Conservation (phyloP, 2,329 filamentous ascomycete species). For the Aureobasidium sp. region DNA sequence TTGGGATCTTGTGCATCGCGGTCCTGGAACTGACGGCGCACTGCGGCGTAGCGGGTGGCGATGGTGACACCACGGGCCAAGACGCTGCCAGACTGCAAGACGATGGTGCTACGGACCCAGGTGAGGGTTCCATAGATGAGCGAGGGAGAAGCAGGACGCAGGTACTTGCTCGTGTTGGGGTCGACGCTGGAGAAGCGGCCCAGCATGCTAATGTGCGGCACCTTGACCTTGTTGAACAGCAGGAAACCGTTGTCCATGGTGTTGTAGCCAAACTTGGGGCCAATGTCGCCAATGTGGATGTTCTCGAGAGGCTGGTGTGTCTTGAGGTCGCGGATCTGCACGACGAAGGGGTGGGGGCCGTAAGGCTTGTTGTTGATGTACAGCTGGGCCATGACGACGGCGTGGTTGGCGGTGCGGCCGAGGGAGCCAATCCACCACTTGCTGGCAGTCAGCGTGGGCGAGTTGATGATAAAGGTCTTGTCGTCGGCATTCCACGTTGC, state of each 20-base stretch:
- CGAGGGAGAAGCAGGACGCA: slow-evolving; percentile 58
- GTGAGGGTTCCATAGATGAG: slow-evolving; percentile 71
- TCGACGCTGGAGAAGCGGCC: slow-evolving; percentile 65
- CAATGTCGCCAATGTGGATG: slow-evolving; percentile 71
- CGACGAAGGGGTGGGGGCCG: slow-evolving; percentile 72
- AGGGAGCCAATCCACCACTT: slow-evolving; percentile 85
- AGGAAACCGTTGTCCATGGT: slow-evolving; percentile 79
- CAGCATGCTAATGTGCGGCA: slow-evolving; percentile 69
- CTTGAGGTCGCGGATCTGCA: slow-evolving; percentile 64
- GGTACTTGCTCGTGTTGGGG: slow-evolving; percentile 60
- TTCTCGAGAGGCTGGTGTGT: slow-evolving; percentile 64
- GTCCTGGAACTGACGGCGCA: slow-evolving; percentile 73
- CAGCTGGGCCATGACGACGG: slow-evolving; percentile 72
- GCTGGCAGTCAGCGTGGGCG: slow-evolving; percentile 64
- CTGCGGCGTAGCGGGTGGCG: slow-evolving; percentile 65
- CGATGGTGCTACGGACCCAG: slow-evolving; percentile 66
- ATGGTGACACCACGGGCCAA: slow-evolving; percentile 72
- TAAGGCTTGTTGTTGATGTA: slow-evolving; percentile 60
- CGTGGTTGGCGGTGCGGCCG: slow-evolving; percentile 68
- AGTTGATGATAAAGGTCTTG: slow-evolving; percentile 69
- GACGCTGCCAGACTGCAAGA: slow-evolving; percentile 64
- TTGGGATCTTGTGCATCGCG: slow-evolving; percentile 55
- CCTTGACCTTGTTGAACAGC: slow-evolving; percentile 67
- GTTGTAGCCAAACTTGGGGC: slow-evolving; percentile 72
- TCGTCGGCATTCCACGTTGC: slow-evolving; percentile 67